Evolutionary conservation across 1,284 basidiomycete genomes (phyloP).

Genomic region (Leccinum pachyderme): DNA sequence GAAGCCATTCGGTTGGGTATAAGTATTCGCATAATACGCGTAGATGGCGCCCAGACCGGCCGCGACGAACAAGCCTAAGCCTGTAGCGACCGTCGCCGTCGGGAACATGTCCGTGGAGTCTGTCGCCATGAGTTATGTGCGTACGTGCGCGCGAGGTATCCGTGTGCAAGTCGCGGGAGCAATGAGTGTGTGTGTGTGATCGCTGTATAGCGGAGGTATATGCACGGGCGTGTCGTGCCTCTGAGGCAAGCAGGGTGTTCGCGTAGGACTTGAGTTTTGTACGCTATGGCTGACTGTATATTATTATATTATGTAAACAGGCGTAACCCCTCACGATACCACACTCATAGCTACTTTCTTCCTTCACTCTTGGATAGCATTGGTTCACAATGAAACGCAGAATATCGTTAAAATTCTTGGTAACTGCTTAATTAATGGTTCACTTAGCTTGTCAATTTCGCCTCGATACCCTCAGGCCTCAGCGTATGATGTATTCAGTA

Average conservation of each 20-base stretch:
- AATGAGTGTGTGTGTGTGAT: too few species aligned
- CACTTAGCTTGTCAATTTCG: not conserved
- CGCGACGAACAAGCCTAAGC: slow-evolving; percentile 10
- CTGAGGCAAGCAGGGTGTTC: too few species aligned
- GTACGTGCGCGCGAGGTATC: too few species aligned
- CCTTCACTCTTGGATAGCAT: not conserved
- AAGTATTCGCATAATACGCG: slow-evolving; percentile 10
- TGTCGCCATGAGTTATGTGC: slow-evolving; percentile 8
- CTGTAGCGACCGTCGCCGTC: slow-evolving; percentile 21
- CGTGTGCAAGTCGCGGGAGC: too few species aligned
- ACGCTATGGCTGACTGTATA: too few species aligned
- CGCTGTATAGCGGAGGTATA: too few species aligned
- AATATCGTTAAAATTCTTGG: not conserved
- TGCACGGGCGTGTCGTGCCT: too few species aligned
- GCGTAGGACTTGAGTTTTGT: too few species aligned
- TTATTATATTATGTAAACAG: too few species aligned
- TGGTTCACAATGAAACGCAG: not conserved
- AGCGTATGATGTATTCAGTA: not conserved
- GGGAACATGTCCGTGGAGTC: slow-evolving; percentile 12
- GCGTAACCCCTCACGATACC: too few species aligned
- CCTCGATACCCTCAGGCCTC: not conserved
- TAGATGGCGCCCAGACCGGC: slow-evolving; percentile 21
- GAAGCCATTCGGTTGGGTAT: slow-evolving; percentile 4
- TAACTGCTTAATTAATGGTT: not conserved
- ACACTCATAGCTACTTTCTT: not conserved